Base-by-base conservation (phyloP, 331 rosid species). In the Acacia pycnantha region DNA sequence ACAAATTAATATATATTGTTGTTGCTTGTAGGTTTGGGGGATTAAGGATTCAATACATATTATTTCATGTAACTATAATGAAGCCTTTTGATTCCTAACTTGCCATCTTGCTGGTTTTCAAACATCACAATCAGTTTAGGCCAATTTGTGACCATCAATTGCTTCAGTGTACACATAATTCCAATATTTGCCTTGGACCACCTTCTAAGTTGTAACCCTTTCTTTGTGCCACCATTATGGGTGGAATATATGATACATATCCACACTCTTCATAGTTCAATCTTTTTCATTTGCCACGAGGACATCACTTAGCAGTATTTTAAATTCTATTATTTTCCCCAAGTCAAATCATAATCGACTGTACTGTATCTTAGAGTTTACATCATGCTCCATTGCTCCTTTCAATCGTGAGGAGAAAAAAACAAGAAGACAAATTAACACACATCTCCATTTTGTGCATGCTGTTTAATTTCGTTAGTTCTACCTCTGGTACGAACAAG, bases 111-210 rank as follows among this genome's bases (percentile, higher is more conserved):
- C 26, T 37, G 65, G 8, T 83, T 66, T 83, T n/a, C 46, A 74
- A 73, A 69, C 79, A 54, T 84, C 84, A 11, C 56, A 0, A 76
- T 79, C 86, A 56, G 41, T 16, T 74, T 76, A 77, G 80, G 7
- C 74, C 64, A 21, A 81, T 74, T 44, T 29, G 59, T 70, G 82
- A 84, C 70, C 33, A 14, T 70, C 75, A 31, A 31, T 70, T 81
- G 77, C 90, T 81, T 64, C 75, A 46, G 51, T 18, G 35, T 15
- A 4, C 13, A 69, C 78, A 84, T 76, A 74, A 75, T 70, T 82
- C 76, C 67, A 59, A 72, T 67, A 77, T 11, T 22, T 46, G 73
- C 40, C n/a, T 12, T 73, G 82, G 80, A 62, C 46, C 44, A 33
- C 26, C 46, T 7, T 31, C 70, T 35, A 8, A 9, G 26, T 14